Percentiles rank a stretch among this genome's conserved stretches.
Conservation (phyloP, 345 rosid genomes). For the Euphorbia peplus region DNA sequence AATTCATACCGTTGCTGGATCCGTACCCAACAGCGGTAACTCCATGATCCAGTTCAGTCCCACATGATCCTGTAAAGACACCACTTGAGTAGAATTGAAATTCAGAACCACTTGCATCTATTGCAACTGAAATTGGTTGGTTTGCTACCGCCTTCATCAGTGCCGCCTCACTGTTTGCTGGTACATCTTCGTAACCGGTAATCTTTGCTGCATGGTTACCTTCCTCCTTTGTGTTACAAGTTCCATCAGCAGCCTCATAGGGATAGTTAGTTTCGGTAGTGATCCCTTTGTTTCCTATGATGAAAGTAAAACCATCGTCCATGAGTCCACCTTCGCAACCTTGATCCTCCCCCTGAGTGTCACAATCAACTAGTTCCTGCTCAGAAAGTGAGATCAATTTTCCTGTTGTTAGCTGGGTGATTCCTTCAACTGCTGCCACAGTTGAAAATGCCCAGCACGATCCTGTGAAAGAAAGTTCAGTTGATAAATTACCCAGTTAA, state of each 20-base stretch:
- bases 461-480: slow-evolving; percentile 16
- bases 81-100: slow-evolving; percentile 39
- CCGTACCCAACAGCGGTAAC: slow-evolving; percentile 29
- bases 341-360: slow-evolving; percentile 16
- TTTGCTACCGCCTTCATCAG: slow-evolving; percentile 30
- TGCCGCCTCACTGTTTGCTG: slow-evolving; percentile 29
- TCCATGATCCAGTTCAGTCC: slow-evolving; percentile 32
- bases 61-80: slow-evolving; percentile 29
- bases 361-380: slow-evolving; percentile 50
- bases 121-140: slow-evolving; percentile 32
- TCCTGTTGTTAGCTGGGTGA: slow-evolving; percentile 23
- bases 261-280: slow-evolving; percentile 31
- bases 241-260: slow-evolving; percentile 26
- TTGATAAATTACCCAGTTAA: neutral
- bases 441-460: slow-evolving; percentile 57
- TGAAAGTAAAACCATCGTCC: slow-evolving; percentile 36
- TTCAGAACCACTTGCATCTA: slow-evolving; percentile 26
- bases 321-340: slow-evolving; percentile 35
- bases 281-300: slow-evolving; percentile 18
- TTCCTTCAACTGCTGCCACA: slow-evolving; percentile 48
- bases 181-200: slow-evolving; percentile 19
- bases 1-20: slow-evolving; percentile 15
- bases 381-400: slow-evolving; percentile 39
- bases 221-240: slow-evolving; percentile 23
- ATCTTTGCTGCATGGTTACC: slow-evolving; percentile 16